Base-by-base conservation (phyloP, 2,329 filamentous ascomycete species). In the Chalaropsis thielavioides region DNA sequence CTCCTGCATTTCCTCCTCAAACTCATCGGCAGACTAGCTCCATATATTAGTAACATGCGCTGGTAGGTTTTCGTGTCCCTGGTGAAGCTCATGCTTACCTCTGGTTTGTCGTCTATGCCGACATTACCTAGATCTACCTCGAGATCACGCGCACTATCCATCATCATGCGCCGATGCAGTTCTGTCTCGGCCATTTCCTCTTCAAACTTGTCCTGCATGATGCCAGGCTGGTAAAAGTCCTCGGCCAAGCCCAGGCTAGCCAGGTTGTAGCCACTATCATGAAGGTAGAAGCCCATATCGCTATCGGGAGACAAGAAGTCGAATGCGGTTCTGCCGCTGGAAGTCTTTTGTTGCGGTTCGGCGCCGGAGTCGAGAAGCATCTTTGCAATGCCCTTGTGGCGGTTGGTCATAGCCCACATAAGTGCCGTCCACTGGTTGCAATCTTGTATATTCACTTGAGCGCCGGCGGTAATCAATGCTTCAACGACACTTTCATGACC, bases 401-500 rank as follows among this genome's bases (percentile, higher is more conserved):
- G 81, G 75, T 99, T 99, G 65, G 94, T 99, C 90, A 97, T 97
- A 61, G 94, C 92, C 94, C 94, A 99, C 92, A 99, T 99, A 68
- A 99, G 80, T 15, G 94, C 89, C 71, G 90, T 97, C 94, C 94
- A 99, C 72, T 95, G 88, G 73, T 97, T 97, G 68, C 87, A 89
- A 73, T 99, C 94, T 75, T 97, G 92, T 71, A 87, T 87, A 76
- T 99, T 91, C 63, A 97, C 91, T 71, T 90, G 83, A 46, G 88
- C 92, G 27, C 92, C 92, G 10, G 90, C 90, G 67, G 90, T 83
- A 63, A 99, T 83, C 62, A 99, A 81, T 44, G 87, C 84, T 67
- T 87, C 82, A 27, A 97, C 94, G 3, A 96, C 92, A 59, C 87
- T 83, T 75, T 95, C 89, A 73, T 99, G 94, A 46, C 94, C 89